A percentile compares a stretch with the other conserved stretches of the same genome.
These are phyloP conservation scores for Senna tora DNA, from an alignment of 306 rosid genomes.

Conservation along the genomic window DNA sequence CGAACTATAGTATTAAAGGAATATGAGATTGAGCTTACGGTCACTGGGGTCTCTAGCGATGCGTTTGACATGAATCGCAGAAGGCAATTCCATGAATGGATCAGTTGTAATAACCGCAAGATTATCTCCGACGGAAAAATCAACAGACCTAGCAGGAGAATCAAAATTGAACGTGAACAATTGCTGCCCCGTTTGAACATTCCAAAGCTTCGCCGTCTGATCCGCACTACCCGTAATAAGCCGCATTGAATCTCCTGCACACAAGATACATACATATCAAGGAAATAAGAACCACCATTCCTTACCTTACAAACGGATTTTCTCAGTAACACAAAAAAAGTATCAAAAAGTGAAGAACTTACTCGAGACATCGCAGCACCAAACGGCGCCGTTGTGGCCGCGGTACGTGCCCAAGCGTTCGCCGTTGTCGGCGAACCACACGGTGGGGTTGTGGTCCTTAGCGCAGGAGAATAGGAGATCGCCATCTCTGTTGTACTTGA, in stretches of 20 bases:
- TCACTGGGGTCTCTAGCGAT: conserved; percentile 59
- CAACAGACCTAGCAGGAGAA: conserved; percentile 77
- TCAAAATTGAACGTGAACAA: conserved; percentile 69
- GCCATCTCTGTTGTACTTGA: conserved; percentile 86
- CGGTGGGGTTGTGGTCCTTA: conserved; percentile 85
- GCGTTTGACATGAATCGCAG: conserved; percentile 78
- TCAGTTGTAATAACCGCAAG: conserved; percentile 74
- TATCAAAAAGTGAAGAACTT: conserved; percentile 17
- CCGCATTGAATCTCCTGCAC: conserved; percentile 60
- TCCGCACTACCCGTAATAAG: conserved; percentile 90
- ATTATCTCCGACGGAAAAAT: conserved; percentile 66
- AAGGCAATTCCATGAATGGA: conserved; percentile 72
- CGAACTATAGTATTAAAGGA: neutral
- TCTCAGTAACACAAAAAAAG: neutral
- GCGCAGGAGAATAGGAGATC: conserved; percentile 92
- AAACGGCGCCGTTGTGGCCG: conserved; percentile 95
- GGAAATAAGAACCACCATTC: neutral
- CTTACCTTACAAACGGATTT: neutral
- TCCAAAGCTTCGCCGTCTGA: conserved; percentile 79
- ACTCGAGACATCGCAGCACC: conserved; percentile 94
- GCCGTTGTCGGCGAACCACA: conserved; percentile 97
- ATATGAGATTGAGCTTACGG: conserved; percentile 45
- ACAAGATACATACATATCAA: neutral
- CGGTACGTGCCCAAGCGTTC: conserved; percentile 90
- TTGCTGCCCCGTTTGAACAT: conserved; percentile 79